phyloP scores from a whole-genome alignment of 345 rosid species.

The Draba incana region DNA sequence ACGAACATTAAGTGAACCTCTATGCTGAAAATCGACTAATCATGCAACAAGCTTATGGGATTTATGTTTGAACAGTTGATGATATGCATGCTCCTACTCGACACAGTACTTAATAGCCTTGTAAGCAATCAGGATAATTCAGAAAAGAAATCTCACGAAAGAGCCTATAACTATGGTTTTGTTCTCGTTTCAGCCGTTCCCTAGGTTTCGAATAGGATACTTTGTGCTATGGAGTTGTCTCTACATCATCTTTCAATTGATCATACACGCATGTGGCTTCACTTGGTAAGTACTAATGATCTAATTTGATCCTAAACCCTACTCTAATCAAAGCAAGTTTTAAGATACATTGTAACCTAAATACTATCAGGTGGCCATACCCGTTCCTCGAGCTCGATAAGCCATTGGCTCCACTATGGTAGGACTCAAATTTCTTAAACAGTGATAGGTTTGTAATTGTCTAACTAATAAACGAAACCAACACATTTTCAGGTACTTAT shows the following conservation, averaged over 20 bases:
- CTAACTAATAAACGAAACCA: background rate
- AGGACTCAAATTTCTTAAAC: background rate
- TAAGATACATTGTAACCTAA: background rate
- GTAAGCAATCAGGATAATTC: constrained; percentile 49
- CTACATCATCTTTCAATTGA: constrained; percentile 83
- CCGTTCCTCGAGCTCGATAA: constrained; percentile 71
- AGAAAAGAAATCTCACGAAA: background rate
- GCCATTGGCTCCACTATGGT: constrained; percentile 73
- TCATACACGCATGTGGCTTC: constrained; percentile 77
- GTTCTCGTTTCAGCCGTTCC: constrained; percentile 56
- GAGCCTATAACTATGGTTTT: background rate
- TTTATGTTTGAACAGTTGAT: constrained; percentile 54
- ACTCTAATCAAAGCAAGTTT: background rate
- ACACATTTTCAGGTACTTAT: constrained; percentile 56
- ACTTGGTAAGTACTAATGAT: constrained; percentile 55
- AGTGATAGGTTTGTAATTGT: background rate
- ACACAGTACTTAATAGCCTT: constrained; percentile 67
- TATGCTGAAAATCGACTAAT: background rate
- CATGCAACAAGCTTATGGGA: background rate
- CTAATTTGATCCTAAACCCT: background rate
- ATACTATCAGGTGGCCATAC: constrained; percentile 85
- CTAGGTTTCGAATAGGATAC: constrained; percentile 84
- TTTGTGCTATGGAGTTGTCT: constrained; percentile 79
- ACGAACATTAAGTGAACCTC: constrained; percentile 27
- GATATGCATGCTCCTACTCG: constrained; percentile 81